Percentiles rank a stretch among this genome's conserved stretches.
phyloP scores from a whole-genome alignment of 768 basidiomycete species.

The Tephrocybe sp. region DNA sequence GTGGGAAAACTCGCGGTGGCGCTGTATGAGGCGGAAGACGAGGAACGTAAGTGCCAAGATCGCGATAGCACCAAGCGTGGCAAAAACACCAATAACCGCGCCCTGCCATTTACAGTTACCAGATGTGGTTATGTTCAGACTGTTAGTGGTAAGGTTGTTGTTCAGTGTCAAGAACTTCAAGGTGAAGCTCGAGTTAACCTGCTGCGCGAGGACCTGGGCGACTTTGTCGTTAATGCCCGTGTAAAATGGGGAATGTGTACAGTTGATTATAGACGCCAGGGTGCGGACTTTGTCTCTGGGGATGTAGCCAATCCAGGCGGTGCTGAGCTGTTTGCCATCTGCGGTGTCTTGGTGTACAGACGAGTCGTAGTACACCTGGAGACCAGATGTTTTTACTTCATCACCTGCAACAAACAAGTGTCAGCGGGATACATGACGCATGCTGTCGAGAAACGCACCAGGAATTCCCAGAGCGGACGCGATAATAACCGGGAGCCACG shows the following conservation, averaged over 20 bases:
- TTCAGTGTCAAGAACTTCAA: slow-evolving; percentile 48
- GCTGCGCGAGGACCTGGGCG: slow-evolving; percentile 56
- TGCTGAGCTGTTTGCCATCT: slow-evolving; percentile 56
- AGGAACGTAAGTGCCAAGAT: slow-evolving; percentile 73
- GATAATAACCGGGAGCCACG: slow-evolving; percentile 54
- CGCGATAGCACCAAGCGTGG: slow-evolving; percentile 77
- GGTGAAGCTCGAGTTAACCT: slow-evolving; percentile 70
- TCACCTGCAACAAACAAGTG: slow-evolving; percentile 22
- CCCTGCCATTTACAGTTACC: slow-evolving; percentile 58
- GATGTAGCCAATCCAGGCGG: slow-evolving; percentile 74
- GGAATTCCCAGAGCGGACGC: slow-evolving; percentile 29
- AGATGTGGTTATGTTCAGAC: slow-evolving; percentile 22
- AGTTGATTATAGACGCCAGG: slow-evolving; percentile 67
- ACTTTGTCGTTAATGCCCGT: slow-evolving; percentile 44
- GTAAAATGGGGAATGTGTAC: slow-evolving; percentile 64
- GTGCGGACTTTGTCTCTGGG: slow-evolving; percentile 51
- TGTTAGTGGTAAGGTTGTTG: slow-evolving; percentile 31
- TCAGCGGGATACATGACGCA: slow-evolving; percentile 7
- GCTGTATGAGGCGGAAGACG: slow-evolving; percentile 65
- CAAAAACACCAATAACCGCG: slow-evolving; percentile 90
- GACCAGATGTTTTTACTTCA: slow-evolving; percentile 46
- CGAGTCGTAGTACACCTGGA: slow-evolving; percentile 75
- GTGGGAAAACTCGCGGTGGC: slow-evolving; percentile 69
- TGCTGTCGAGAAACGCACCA: slow-evolving; percentile 22
- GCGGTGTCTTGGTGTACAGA: slow-evolving; percentile 44